Base-by-base conservation (phyloP, 2,329 filamentous ascomycete species). In the Colletotrichum sp. region DNA sequence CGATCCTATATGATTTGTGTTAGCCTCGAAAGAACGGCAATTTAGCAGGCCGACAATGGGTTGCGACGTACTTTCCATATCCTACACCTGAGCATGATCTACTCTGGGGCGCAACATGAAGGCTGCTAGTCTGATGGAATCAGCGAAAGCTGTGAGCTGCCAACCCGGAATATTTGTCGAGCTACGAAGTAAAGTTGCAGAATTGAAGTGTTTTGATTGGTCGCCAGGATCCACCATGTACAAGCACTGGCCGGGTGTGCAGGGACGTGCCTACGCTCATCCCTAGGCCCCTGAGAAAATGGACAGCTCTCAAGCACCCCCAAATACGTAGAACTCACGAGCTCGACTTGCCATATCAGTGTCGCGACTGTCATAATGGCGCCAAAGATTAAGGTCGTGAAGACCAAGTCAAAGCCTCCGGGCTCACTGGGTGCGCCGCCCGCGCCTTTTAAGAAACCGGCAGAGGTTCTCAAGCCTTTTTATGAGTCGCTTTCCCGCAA, bases 391-490 rank as follows among this genome's bases (percentile, higher is more conserved):
- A 79, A 78, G 48, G 66, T 79, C 22, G 82, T 79, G 57, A 86
- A 84, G 60, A 59, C 74, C 15, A 76, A 74, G 80, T 77, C 68
- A 85, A 84, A 74, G 66, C 80, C 74, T 82, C 84, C 77, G 48
- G 78, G 39, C 71, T 79, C 77, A 79, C 77, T 71, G 76, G 82
- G 83, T 75, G 81, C 83, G 6, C 88, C 87, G 9, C 93, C 93
- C 1, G 83, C 88, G 34, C 95, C 95, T 9, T 98, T 97, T 88
- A 90, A 90, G 79, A 88, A 88, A 75, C 91, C 92, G 0, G 91
- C 94, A 1, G 83, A 90, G 65, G 87, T 89, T 36, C 90, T 98
- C 70, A 80, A 88, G 67, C 90, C 92, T 13, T 93, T 98, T 82
- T 89, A 94, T 81, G 86, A 90, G 44, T 90, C 88, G 59, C 92